phyloP scores from a whole-genome alignment of 257 asterid genomes.

The Mentha longifolia region DNA sequence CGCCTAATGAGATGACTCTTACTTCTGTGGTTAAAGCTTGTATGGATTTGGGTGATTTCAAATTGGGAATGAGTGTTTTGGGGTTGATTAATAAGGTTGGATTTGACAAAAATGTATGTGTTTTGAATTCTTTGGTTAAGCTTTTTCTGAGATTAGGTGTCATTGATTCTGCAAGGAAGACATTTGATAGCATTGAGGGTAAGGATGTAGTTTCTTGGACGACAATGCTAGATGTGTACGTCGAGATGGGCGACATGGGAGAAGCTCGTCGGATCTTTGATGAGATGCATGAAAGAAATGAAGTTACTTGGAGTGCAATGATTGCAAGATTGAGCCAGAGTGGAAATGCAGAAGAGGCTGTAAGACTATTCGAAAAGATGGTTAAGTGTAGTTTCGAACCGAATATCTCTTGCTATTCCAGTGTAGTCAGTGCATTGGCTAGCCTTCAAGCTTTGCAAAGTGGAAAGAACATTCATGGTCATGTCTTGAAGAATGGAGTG shows the following conservation, averaged over 20 bases:
- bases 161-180: slow-evolving; percentile 52
- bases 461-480: slow-evolving; percentile 70
- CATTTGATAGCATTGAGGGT: slow-evolving; percentile 56
- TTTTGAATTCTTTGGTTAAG: slow-evolving; percentile 68
- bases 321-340: slow-evolving; percentile 75
- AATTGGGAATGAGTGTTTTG: slow-evolving; percentile 58
- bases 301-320: slow-evolving; percentile 81
- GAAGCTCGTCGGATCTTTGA: slow-evolving; percentile 69
- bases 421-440: slow-evolving; percentile 64
- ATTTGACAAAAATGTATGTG: slow-evolving; percentile 50
- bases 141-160: slow-evolving; percentile 54
- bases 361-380: slow-evolving; percentile 59
- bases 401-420: slow-evolving; percentile 69
- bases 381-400: slow-evolving; percentile 48
- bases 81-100: slow-evolving; percentile 65
- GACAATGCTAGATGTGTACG: slow-evolving; percentile 61
- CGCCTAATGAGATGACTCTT: slow-evolving; percentile 74
- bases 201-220: slow-evolving; percentile 88
- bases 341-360: slow-evolving; percentile 72
- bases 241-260: slow-evolving; percentile 53
- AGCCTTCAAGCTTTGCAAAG: slow-evolving; percentile 51
- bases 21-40: slow-evolving; percentile 62
- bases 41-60: slow-evolving; percentile 55
- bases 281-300: slow-evolving; percentile 77
- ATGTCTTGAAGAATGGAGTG: slow-evolving; percentile 57